These are phyloP conservation scores for Metschnikowia henanensis DNA, from an alignment of 805 yeast species.

Conservation along the genomic window DNA sequence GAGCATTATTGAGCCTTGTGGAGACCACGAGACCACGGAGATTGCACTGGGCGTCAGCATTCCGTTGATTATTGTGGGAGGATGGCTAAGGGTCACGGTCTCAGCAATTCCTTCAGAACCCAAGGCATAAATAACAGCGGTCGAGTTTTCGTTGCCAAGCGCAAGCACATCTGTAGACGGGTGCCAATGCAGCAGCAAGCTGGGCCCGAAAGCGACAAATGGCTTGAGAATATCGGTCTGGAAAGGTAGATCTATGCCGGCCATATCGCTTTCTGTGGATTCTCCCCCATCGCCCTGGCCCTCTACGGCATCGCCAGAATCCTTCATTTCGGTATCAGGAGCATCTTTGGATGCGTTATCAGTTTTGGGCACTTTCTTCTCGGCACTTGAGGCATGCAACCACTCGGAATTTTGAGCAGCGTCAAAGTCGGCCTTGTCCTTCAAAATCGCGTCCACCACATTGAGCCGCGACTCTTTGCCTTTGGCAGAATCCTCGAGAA, in stretches of 20 bases:
- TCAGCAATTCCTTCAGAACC: conserved; percentile 27
- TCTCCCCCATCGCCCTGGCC: background rate
- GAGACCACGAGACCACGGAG: conserved; percentile 58
- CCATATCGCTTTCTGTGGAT: background rate
- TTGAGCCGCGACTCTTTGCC: conserved; percentile 17
- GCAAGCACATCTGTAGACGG: conserved; percentile 52
- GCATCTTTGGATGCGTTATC: background rate
- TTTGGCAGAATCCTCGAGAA: conserved; percentile 59
- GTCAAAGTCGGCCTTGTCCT: conserved; percentile 34
- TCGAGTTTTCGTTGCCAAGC: conserved; percentile 51
- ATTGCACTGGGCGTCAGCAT: conserved; percentile 24
- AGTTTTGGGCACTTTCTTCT: background rate
- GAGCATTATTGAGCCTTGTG: conserved; percentile 57
- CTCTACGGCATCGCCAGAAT: background rate
- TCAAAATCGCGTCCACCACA: conserved; percentile 53
- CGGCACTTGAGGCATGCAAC: conserved; percentile 18
- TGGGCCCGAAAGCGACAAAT: conserved; percentile 37
- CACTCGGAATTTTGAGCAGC: conserved; percentile 27
- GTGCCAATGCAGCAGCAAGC: conserved; percentile 56
- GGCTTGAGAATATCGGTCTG: conserved; percentile 41
- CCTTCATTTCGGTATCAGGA: conserved; percentile 4
- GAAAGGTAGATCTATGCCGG: conserved; percentile 7
- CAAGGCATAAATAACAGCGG: conserved; percentile 46
- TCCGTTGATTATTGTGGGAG: conserved; percentile 25
- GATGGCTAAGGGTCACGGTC: conserved; percentile 34